Evolutionary conservation across 75 land plant genomes (phyloP), one percentile per base, ranked within the genome.

Genomic region (Azolla pinnata): DNA sequence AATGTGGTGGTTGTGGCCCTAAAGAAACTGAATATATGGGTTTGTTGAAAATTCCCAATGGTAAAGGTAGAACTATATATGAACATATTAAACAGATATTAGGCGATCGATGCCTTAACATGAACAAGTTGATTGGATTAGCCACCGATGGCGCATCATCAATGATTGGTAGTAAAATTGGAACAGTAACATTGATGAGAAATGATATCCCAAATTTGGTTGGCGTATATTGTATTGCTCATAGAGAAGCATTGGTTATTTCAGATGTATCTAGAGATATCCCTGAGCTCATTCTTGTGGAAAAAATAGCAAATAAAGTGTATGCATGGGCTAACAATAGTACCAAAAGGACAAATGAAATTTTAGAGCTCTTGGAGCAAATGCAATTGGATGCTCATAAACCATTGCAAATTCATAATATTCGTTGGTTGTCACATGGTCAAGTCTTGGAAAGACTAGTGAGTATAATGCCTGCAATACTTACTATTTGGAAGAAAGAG

Each of bases 171-270:
- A 29, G 24, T 1, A 52, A 27, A 3, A 52, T 25, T 52, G 54
- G 54, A 2, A 29, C 27, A 29, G 5, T 52, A 1, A 2, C 54
- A 2, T 25, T 25, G 29, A 1, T 52, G 2, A 26, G 29, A 24
- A 14, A 25, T 3, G 3, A 14, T 2, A 29, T 52, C 3, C 29
- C 54, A 18, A 2, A 52, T 52, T 3, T 27, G 26, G 27, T 52
- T 52, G 54, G 54, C 2, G 54, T 52, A 3, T 29, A 52, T 52
- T 52, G 54, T 52, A 29, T 52, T 21, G 54, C 54, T 2, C 54
- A 52, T 52, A 12, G 54, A 2, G 54, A 52, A 25, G 54, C 54
- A 52, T 25, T 52, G 1, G 54, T 52, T 2, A 29, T 52, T 52
- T 52, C 14, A 2, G 3, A 52, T 52, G 54, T 29, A 23, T 52